These are phyloP conservation scores for Chaetomium globosum DNA, from an alignment of 2,329 filamentous ascomycete species.

Conservation along the genomic window DNA sequence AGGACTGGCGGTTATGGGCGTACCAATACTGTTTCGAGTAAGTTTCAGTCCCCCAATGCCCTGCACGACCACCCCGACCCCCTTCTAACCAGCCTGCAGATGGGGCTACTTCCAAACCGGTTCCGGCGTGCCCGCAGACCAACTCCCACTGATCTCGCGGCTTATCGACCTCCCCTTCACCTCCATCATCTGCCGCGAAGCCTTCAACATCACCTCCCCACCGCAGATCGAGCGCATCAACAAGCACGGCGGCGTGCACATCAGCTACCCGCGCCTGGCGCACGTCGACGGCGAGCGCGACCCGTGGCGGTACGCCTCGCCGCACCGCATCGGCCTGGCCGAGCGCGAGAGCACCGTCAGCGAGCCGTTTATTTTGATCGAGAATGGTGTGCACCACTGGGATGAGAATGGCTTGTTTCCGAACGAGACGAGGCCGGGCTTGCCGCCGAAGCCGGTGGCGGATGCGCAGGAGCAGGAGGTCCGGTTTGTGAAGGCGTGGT, in stretches of 20 bases:
- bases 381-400: slow-evolving; percentile 79
- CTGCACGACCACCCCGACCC: background rate
- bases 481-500: slow-evolving; percentile 67
- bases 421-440: slow-evolving; percentile 59
- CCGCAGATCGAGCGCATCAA: slow-evolving; percentile 71
- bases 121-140: slow-evolving; percentile 63
- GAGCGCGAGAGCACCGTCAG: slow-evolving; percentile 60
- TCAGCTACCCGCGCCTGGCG: slow-evolving; percentile 74
- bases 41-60: slow-evolving; percentile 31
- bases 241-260: slow-evolving; percentile 72
- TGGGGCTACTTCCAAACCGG: slow-evolving; percentile 82
- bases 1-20: slow-evolving; percentile 52
- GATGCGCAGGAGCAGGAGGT: slow-evolving; percentile 62
- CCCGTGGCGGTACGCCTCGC: slow-evolving; percentile 75
- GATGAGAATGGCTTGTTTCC: slow-evolving; percentile 70
- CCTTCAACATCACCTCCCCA: slow-evolving; percentile 68
- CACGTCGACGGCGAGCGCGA: slow-evolving; percentile 77
- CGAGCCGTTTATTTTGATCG: slow-evolving; percentile 74
- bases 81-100: slow-evolving; percentile 44
- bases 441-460: slow-evolving; percentile 62
- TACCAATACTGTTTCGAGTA: slow-evolving; percentile 61
- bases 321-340: slow-evolving; percentile 65
- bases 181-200: slow-evolving; percentile 63
- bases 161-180: slow-evolving; percentile 65
- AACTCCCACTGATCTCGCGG: slow-evolving; percentile 72